Percentiles rank a stretch among this genome's conserved stretches.
Evolutionary conservation across 257 asterid genomes (phyloP).

Genomic region (Solanum pinnatisectum): DNA sequence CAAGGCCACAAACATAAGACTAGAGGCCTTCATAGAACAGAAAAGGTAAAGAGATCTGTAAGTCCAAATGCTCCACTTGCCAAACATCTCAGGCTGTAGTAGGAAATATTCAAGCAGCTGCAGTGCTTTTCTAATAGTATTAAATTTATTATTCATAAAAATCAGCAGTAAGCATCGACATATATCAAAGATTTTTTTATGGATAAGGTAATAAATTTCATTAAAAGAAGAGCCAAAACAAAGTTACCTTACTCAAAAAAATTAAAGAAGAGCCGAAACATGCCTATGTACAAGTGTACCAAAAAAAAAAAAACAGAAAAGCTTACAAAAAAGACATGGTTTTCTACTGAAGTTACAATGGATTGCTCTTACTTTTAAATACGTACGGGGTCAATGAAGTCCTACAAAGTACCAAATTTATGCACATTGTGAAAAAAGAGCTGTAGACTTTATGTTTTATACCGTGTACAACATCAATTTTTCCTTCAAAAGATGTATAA

Average conservation of each 20-base stretch:
- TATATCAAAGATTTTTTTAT: not conserved
- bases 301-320: not conserved
- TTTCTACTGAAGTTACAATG: not conserved
- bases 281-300: not conserved
- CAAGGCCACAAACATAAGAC: not conserved
- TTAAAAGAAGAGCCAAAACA: not conserved
- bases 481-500: not conserved
- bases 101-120: not conserved
- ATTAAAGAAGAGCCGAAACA: not conserved
- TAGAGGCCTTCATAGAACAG: not conserved
- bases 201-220: not conserved
- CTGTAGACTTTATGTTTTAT: not conserved
- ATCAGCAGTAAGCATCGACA: not conserved
- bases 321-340: not conserved
- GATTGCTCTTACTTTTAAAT: not conserved
- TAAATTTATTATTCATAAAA: not conserved
- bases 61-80: not conserved
- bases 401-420: not conserved
- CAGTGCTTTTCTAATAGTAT: not conserved
- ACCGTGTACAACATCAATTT: not conserved
- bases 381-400: not conserved
- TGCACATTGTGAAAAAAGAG: not conserved
- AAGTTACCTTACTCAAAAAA: too few relatives aligned
- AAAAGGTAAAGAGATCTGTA: not conserved
- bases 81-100: not conserved